These are phyloP conservation scores for Paraphoma sp. DNA, from an alignment of 2,329 filamentous ascomycete species.

Conservation along the genomic window DNA sequence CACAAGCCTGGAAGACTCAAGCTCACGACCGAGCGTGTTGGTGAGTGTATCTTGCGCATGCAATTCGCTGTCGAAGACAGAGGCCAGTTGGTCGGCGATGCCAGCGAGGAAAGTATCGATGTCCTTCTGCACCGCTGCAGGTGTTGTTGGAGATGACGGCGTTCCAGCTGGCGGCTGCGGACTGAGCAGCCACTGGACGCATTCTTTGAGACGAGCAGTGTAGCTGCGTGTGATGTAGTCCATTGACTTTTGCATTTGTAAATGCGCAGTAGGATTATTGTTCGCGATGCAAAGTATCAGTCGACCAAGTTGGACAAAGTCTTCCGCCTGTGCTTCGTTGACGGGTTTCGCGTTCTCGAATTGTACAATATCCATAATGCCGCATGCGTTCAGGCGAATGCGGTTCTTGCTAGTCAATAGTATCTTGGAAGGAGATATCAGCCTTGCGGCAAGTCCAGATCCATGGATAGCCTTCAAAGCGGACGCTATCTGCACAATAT, in stretches of 20 bases:
- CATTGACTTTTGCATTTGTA: conserved; percentile 73
- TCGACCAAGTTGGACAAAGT: conserved; percentile 83
- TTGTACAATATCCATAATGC: conserved; percentile 86
- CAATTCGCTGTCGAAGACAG: conserved; percentile 78
- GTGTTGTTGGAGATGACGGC: conserved; percentile 39
- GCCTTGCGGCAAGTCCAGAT: conserved; percentile 80
- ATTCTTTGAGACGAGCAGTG: conserved; percentile 78
- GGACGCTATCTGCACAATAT: conserved; percentile 88
- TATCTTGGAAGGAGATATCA: conserved; percentile 87
- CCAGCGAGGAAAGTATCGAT: conserved; percentile 81
- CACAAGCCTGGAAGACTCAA: conserved; percentile 87
- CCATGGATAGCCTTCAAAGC: conserved; percentile 86
- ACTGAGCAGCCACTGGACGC: conserved; percentile 80
- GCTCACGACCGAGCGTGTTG: conserved; percentile 75
- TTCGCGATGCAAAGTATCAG: conserved; percentile 83
- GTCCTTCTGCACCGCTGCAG: conserved; percentile 62
- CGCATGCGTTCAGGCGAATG: conserved; percentile 85
- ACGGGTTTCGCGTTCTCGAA: conserved; percentile 74
- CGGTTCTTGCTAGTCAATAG: conserved; percentile 89
- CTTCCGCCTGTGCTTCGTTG: conserved; percentile 83
- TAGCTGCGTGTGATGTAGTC: conserved; percentile 81
- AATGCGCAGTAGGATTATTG: conserved; percentile 64
- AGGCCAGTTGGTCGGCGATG: conserved; percentile 78
- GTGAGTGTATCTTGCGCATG: conserved; percentile 78
- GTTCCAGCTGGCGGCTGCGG: conserved; percentile 49